phyloP scores from a whole-genome alignment of 148 eudicot genomes.

The Diospyros kaki region DNA sequence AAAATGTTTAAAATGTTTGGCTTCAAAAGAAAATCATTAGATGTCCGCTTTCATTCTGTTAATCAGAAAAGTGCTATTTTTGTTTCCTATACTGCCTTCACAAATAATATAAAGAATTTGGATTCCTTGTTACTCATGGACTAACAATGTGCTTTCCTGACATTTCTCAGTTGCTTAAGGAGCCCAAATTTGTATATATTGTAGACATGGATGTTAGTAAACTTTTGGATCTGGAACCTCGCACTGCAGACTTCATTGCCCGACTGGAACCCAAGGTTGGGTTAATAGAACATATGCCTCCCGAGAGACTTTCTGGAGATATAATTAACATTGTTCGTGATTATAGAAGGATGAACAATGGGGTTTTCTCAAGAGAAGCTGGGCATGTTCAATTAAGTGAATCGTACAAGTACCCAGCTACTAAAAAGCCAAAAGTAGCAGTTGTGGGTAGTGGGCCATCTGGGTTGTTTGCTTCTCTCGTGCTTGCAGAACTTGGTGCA shows the following conservation, averaged over 20 bases:
- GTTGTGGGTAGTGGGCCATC: constrained; percentile 98
- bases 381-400: constrained; percentile 21
- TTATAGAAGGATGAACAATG: constrained; percentile 36
- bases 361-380: constrained; percentile 24
- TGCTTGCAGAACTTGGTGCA: constrained; percentile 96
- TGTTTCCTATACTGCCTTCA: not conserved
- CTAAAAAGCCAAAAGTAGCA: constrained; percentile 65
- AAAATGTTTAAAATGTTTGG: not conserved
- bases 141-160: constrained; percentile 7
- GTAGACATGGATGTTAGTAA: constrained; percentile 86
- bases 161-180: constrained; percentile 51
- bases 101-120: not conserved
- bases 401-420: constrained; percentile 21
- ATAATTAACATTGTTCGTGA: constrained; percentile 42
- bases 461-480: constrained; percentile 92
- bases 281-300: constrained; percentile 57
- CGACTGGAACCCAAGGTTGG: constrained; percentile 73
- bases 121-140: not conserved
- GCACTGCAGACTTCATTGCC: constrained; percentile 75
- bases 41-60: not conserved
- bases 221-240: constrained; percentile 66
- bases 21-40: constrained; percentile 1
- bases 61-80: not conserved
- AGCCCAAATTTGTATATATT: constrained; percentile 87
- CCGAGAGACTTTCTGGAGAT: constrained; percentile 48